A percentile compares a stretch with the other conserved stretches of the same genome.
Evolutionary conservation across 176 grass and related monocot genomes (phyloP).

Genomic region (Olyra latifolia): DNA sequence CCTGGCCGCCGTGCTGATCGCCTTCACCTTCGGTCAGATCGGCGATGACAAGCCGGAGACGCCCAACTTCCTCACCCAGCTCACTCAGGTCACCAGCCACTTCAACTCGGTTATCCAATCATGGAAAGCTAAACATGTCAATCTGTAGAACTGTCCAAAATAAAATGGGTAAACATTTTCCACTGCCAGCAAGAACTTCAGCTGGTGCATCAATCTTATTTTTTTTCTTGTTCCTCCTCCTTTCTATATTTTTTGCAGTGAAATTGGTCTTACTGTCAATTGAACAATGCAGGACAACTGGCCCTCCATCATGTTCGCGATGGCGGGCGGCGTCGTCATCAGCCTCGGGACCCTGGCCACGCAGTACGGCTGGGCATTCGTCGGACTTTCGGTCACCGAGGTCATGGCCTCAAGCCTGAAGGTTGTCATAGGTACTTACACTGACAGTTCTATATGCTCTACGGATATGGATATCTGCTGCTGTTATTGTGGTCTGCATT

Average conservation of each 20-base stretch:
- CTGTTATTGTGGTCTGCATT: background rate
- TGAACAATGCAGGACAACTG: constrained; percentile 64
- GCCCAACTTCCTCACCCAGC: constrained; percentile 91
- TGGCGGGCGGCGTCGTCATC: constrained; percentile 68
- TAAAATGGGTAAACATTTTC: background rate
- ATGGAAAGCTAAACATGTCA: background rate
- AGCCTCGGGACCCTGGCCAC: constrained; percentile 89
- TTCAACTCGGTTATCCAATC: background rate
- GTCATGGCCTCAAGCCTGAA: constrained; percentile 88
- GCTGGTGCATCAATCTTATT: background rate
- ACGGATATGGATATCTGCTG: background rate
- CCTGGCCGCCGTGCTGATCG: constrained; percentile 73
- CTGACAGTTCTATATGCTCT: background rate
- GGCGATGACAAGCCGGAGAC: constrained; percentile 52
- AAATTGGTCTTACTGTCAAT: background rate
- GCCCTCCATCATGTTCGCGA: constrained; percentile 79
- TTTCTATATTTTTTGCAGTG: background rate
- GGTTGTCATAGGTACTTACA: constrained; percentile 76
- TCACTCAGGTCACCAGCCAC: constrained; percentile 43
- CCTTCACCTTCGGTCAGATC: constrained; percentile 76
- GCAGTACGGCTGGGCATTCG: constrained; percentile 91
- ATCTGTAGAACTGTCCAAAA: background rate
- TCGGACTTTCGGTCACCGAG: constrained; percentile 85
- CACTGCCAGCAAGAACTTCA: background rate
- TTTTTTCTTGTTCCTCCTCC: background rate